These are phyloP conservation scores for Melaleuca alternifolia DNA, from an alignment of 345 rosid genomes.

Conservation along the genomic window DNA sequence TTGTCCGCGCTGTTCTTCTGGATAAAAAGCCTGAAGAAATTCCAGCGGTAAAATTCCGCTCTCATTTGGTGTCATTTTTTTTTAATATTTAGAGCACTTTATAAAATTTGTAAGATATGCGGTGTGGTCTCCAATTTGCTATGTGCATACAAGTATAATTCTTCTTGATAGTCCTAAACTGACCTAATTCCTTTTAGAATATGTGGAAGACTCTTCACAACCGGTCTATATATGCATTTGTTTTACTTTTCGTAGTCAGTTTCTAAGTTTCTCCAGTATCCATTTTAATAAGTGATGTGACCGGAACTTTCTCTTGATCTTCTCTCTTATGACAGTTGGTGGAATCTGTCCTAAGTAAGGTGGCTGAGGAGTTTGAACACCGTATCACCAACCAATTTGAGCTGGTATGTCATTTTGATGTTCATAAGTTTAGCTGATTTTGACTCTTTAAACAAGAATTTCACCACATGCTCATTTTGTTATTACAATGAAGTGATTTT, in stretches of 20 bases:
- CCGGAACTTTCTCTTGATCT: slow-evolving; percentile 1
- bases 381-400: slow-evolving; percentile 62
- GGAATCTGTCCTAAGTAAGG: slow-evolving; percentile 84
- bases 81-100: neutral
- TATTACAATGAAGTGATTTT: neutral
- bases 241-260: neutral
- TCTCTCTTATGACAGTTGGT: slow-evolving; percentile 45
- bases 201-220: neutral
- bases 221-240: too few species aligned
- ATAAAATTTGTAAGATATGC: neutral
- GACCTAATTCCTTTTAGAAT: neutral
- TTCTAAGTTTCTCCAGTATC: neutral
- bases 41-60: slow-evolving; percentile 41
- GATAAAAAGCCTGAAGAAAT: slow-evolving; percentile 86
- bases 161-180: neutral
- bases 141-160: neutral
- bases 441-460: neutral
- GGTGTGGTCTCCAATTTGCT: neutral
- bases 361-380: slow-evolving; percentile 77
- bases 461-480: neutral
- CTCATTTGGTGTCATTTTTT: neutral
- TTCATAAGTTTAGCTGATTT: neutral
- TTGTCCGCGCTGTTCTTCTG: slow-evolving; percentile 60
- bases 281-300: neutral
- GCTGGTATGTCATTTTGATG: slow-evolving; percentile 31